Evolutionary conservation across 352 stramenopile species (phyloP).

Genomic region (Pythium plurisporium): DNA sequence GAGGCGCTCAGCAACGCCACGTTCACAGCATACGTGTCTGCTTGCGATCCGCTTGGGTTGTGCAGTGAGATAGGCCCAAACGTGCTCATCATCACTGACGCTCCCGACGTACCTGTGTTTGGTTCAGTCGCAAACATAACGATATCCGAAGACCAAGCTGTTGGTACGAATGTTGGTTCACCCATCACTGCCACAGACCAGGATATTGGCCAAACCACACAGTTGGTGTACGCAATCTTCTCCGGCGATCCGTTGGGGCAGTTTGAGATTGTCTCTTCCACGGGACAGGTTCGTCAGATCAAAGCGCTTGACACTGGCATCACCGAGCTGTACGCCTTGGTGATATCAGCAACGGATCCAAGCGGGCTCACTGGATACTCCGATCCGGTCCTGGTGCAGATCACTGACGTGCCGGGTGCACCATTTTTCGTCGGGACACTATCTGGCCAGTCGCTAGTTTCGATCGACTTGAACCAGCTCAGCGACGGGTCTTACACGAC

Average conservation of each 20-base stretch:
- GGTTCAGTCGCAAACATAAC: conserved; percentile 1
- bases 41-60: conserved; percentile 37
- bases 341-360: conserved; percentile 39
- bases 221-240: conserved; percentile 40
- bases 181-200: conserved; percentile 38
- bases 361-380: conserved; percentile 36
- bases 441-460: conserved; percentile 25
- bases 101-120: conserved; percentile 39
- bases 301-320: conserved; percentile 35
- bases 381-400: conserved; percentile 31
- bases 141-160: conserved; percentile 14
- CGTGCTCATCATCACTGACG: conserved; percentile 34
- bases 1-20: conserved; percentile 19
- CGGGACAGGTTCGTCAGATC: conserved; percentile 29
- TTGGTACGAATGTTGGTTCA: conserved; percentile 18
- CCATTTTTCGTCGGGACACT: conserved; percentile 45
- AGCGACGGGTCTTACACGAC: conserved; percentile 38
- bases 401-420: conserved; percentile 36
- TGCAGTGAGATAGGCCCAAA: conserved; percentile 41
- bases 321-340: conserved; percentile 28
- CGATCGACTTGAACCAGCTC: conserved; percentile 43
- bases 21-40: conserved; percentile 26
- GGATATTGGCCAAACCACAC: conserved; percentile 36
- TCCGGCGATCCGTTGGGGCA: conserved; percentile 40
- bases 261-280: conserved; percentile 35